A percentile compares a stretch with the other conserved stretches of the same genome.
phyloP scores from a whole-genome alignment of 495 filamentous ascomycete genomes.

The Collariella sp. region DNA sequence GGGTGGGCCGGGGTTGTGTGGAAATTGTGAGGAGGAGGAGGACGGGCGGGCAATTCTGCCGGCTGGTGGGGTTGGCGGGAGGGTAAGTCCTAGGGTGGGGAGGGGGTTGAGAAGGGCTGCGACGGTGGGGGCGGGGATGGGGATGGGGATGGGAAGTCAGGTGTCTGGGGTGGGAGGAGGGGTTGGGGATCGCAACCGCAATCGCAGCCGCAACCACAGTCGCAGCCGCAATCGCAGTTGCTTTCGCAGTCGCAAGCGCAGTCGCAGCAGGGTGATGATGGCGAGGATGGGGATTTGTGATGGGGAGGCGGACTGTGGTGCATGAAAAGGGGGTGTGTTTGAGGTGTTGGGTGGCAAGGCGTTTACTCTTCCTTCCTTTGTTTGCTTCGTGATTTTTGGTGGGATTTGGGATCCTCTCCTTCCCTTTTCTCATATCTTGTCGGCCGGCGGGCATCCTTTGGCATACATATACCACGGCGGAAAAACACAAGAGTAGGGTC shows the following conservation, averaged over 20 bases:
- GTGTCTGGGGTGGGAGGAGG: too few relatives aligned
- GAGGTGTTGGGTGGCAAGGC: too few relatives aligned
- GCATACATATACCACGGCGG: not conserved
- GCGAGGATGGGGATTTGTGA: too few relatives aligned
- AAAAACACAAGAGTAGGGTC: not conserved
- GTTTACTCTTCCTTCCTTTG: not conserved
- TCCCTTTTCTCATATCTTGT: not conserved
- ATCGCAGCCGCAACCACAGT: too few relatives aligned
- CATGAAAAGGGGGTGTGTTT: too few relatives aligned
- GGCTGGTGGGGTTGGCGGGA: conserved; percentile 2
- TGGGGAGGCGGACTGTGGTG: too few relatives aligned
- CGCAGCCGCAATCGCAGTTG: too few relatives aligned
- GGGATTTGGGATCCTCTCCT: not conserved
- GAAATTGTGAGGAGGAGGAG: conserved; percentile 21
- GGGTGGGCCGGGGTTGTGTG: conserved; percentile 17
- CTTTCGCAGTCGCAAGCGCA: too few relatives aligned
- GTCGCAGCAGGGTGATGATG: too few relatives aligned
- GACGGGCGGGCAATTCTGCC: conserved; percentile 11
- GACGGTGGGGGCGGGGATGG: too few relatives aligned
- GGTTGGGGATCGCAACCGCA: too few relatives aligned
- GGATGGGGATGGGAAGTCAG: too few relatives aligned
- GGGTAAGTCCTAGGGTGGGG: conserved; percentile 11
- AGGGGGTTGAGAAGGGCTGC: not conserved
- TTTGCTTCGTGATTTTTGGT: not conserved
- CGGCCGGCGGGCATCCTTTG: not conserved